These are phyloP conservation scores for Colletotrichum shisoi DNA, from an alignment of 2,329 filamentous ascomycete genomes.

Conservation along the genomic window DNA sequence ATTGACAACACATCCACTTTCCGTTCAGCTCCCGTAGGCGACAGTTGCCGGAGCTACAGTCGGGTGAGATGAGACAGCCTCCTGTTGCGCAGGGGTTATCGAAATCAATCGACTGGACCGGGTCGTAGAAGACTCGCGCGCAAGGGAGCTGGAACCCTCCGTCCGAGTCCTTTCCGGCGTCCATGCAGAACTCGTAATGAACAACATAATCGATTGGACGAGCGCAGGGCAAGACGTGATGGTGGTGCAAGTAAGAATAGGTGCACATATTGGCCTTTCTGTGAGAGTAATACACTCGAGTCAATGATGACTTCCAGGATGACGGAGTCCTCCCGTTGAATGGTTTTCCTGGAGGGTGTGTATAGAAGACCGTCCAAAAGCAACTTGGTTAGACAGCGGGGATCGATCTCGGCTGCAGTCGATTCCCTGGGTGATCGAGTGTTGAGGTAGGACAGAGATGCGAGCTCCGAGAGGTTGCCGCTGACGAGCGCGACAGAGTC, in stretches of 20 bases:
- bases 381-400: neutral
- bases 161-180: constrained; percentile 47
- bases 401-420: neutral
- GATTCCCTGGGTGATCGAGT: neutral
- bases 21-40: constrained; percentile 59
- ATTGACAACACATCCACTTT: constrained; percentile 61
- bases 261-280: constrained; percentile 52
- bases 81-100: constrained; percentile 56
- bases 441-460: constrained; percentile 16
- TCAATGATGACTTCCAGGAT: neutral
- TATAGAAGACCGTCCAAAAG: neutral
- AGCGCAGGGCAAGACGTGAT: constrained; percentile 56
- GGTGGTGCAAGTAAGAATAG: constrained; percentile 61
- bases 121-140: constrained; percentile 44
- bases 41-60: constrained; percentile 59
- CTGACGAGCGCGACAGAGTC: neutral
- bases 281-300: neutral
- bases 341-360: neutral
- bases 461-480: neutral
- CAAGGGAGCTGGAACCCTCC: constrained; percentile 42
- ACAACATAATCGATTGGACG: constrained; percentile 52
- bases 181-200: constrained; percentile 56
- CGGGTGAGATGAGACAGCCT: constrained; percentile 55
- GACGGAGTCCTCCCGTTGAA: neutral
- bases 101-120: constrained; percentile 48